These are phyloP conservation scores for Pythium utonaiense DNA, from an alignment of 352 stramenopile species.

Conservation along the genomic window DNA sequence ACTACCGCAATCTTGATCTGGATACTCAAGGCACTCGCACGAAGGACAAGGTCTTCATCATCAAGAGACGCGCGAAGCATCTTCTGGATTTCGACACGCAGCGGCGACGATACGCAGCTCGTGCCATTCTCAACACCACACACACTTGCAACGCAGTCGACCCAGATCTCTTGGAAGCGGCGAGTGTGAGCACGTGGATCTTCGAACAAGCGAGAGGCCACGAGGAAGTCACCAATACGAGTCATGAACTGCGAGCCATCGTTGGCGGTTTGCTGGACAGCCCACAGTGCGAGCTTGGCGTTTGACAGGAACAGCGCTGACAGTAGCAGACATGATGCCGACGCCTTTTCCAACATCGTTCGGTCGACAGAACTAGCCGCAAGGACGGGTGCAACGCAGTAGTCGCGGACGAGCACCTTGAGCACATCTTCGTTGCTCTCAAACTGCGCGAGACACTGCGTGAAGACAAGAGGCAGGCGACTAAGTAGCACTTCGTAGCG, in stretches of 20 bases:
- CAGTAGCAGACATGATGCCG: constrained; percentile 63
- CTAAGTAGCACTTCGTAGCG: constrained; percentile 55
- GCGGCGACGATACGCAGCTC: constrained; percentile 49
- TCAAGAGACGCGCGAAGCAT: constrained; percentile 65
- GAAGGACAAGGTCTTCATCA: constrained; percentile 70
- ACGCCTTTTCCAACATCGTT: constrained; percentile 44
- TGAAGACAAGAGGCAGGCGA: constrained; percentile 77
- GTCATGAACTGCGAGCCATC: constrained; percentile 55
- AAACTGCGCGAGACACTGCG: constrained; percentile 76
- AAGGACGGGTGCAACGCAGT: constrained; percentile 66
- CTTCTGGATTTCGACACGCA: constrained; percentile 76
- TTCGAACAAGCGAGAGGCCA: constrained; percentile 43
- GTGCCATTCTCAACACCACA: constrained; percentile 74
- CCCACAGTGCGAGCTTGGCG: constrained; percentile 74
- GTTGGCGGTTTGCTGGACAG: constrained; percentile 59
- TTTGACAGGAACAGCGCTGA: constrained; percentile 81
- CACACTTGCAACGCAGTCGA: constrained; percentile 76
- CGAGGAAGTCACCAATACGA: constrained; percentile 55
- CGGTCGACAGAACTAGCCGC: constrained; percentile 38
- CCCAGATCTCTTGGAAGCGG: constrained; percentile 74
- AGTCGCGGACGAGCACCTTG: constrained; percentile 65
- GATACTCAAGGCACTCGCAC: constrained; percentile 72
- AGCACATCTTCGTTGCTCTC: constrained; percentile 59
- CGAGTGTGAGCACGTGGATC: constrained; percentile 43
- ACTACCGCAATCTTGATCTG: constrained; percentile 81